Percentiles rank a stretch among this genome's conserved stretches.
Evolutionary conservation across 2,329 filamentous ascomycete species (phyloP).

Genomic region (Magnaporthiopsis poae): DNA sequence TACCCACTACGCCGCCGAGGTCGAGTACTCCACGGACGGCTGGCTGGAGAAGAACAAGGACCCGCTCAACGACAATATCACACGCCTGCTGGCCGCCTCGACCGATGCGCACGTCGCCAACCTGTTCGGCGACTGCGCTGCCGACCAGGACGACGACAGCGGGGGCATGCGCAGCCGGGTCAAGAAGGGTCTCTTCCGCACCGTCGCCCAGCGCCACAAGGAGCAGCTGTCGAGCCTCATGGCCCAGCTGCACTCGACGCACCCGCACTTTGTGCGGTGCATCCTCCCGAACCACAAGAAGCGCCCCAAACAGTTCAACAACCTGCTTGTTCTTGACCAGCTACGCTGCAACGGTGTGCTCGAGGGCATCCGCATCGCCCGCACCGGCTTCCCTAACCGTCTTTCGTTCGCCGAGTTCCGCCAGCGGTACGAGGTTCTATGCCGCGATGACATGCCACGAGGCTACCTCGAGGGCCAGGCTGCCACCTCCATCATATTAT

Average conservation of each 20-base stretch:
- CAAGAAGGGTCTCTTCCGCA: slow-evolving; percentile 94
- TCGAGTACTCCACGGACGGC: slow-evolving; percentile 87
- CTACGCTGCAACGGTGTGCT: slow-evolving; percentile 97
- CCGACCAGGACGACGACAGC: slow-evolving; percentile 64
- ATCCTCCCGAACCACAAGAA: slow-evolving; percentile 99
- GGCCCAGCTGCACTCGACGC: slow-evolving; percentile 85
- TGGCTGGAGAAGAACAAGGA: slow-evolving; percentile 99
- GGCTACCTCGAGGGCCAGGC: slow-evolving; percentile 85
- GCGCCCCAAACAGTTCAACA: slow-evolving; percentile 82
- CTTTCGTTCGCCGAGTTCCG: slow-evolving; percentile 88
- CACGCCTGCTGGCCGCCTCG: slow-evolving; percentile 73
- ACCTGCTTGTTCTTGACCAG: slow-evolving; percentile 88
- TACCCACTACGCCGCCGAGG: slow-evolving; percentile 94
- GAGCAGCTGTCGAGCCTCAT: slow-evolving; percentile 96
- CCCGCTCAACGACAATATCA: slow-evolving; percentile 93
- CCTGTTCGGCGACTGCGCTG: slow-evolving; percentile 73
- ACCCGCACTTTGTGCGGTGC: slow-evolving; percentile 95
- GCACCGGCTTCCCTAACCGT: slow-evolving; percentile 92
- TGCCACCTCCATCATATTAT: slow-evolving; percentile 75
- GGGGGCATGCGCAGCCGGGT: slow-evolving; percentile 66
- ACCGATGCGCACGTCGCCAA: slow-evolving; percentile 72
- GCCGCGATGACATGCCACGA: slow-evolving; percentile 67
- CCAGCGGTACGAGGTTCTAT: slow-evolving; percentile 90
- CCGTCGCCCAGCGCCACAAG: slow-evolving; percentile 92
- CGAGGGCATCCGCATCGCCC: slow-evolving; percentile 94